Base-by-base conservation (phyloP, 495 filamentous ascomycete genomes). In the Penicillium angulare region DNA sequence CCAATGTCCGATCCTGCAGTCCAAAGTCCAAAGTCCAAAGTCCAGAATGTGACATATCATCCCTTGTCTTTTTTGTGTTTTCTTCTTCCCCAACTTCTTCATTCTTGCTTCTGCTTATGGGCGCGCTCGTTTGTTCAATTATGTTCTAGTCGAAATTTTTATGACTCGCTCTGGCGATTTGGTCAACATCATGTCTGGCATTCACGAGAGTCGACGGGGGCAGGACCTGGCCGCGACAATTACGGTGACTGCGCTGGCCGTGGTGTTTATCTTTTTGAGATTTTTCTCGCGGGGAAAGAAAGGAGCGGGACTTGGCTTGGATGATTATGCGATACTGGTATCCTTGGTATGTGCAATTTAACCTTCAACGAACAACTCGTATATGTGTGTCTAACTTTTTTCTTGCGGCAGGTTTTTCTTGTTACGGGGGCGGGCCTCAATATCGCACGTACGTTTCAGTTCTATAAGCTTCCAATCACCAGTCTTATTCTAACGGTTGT, bases 291-390 rank as follows among this genome's bases (percentile, higher is more conserved):
- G 38, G 12, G 51, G 47, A 32, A 53, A 43, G 31, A 56, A 47
- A 21, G 43, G 49, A 1, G 9, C 48, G 17, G 16, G 21, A 2
- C 33, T 46, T 42, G 35, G 45, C 2, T 4, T 29, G 10, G 53
- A 56, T 38, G 49, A 60, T 24, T 56, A 40, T 51, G 8, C 44
- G 21, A 47, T 60, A 9, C 13, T 60, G 31, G 7, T 35, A 8
- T 41, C 57, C 15, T 13, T 54, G 33, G 34, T 60, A 26, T 31
- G 27, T 38, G 48, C 48, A 7, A 10, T 9, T 5, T 13, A 1
- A 16, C 26, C n/a, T n/a, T n/a, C n/a, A n/a, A n/a, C n/a, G n/a
- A n/a, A n/a, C n/a, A n/a, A n/a, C n/a, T n/a, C n/a, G n/a, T n/a
- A n/a, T n/a, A n/a, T n/a, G n/a, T n/a, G n/a, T n/a, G n/a, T n/a